Evolutionary conservation across 129 eudicot genomes (phyloP).

Genomic region (Heracleum sosnowskyi): DNA sequence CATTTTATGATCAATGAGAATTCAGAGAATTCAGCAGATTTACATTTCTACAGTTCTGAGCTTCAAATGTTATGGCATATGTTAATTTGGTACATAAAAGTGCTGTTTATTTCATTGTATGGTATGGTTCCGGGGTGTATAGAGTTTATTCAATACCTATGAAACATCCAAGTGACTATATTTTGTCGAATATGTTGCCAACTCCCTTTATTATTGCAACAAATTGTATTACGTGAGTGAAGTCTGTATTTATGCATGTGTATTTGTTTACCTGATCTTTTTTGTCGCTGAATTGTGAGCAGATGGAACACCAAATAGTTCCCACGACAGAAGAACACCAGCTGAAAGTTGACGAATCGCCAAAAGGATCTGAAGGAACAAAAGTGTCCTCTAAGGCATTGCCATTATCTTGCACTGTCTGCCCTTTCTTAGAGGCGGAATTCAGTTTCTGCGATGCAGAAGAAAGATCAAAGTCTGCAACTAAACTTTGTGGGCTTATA

Average conservation of each 20-base stretch:
- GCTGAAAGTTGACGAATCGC: conserved; percentile 24
- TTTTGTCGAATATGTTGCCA: background rate
- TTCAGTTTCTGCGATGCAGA: conserved; percentile 21
- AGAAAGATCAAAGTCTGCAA: conserved; percentile 41
- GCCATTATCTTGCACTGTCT: conserved; percentile 22
- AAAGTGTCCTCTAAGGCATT: conserved; percentile 4
- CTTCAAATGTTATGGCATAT: background rate
- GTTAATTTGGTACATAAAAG: background rate
- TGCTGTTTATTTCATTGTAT: background rate
- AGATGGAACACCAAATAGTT: conserved; percentile 42
- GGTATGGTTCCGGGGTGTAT: background rate
- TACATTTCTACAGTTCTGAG: too few relatives aligned
- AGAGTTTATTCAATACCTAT: too few relatives aligned
- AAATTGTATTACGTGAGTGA: background rate
- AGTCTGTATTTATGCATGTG: background rate
- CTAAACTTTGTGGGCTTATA: conserved; percentile 50
- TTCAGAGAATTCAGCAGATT: too few relatives aligned
- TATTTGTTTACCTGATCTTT: background rate
- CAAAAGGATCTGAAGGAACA: conserved; percentile 6
- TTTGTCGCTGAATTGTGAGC: background rate
- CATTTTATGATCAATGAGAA: too few relatives aligned
- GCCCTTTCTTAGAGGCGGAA: conserved; percentile 38
- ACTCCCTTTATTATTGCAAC: background rate
- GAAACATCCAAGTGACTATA: background rate
- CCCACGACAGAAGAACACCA: conserved; percentile 19